A percentile compares a stretch with the other conserved stretches of the same genome.
phyloP scores from a whole-genome alignment of 306 rosid genomes.

The Biancaea sappan region DNA sequence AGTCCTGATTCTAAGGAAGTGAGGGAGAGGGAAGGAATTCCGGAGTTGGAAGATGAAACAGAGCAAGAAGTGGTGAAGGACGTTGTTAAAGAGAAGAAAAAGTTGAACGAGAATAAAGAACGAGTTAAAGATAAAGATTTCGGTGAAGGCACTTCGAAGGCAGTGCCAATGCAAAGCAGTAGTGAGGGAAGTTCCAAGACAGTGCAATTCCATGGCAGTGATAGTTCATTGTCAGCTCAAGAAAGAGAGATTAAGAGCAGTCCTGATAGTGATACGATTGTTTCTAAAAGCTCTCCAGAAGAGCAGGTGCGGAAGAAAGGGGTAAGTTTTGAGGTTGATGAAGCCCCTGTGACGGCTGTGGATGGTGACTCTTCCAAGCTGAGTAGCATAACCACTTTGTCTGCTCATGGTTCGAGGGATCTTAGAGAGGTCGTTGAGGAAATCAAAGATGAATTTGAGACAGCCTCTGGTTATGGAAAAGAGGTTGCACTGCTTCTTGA shows the following conservation, averaged over 20 bases:
- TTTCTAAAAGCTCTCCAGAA: constrained; percentile 50
- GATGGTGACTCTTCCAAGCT: constrained; percentile 79
- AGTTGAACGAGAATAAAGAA: constrained; percentile 41
- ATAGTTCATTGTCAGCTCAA: constrained; percentile 43
- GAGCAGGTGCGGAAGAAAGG: constrained; percentile 62
- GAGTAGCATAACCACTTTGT: constrained; percentile 78
- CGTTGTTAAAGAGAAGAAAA: constrained; percentile 47
- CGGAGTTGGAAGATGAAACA: constrained; percentile 92
- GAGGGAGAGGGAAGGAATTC: constrained; percentile 96
- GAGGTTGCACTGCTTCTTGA: constrained; percentile 93
- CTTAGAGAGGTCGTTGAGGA: constrained; percentile 84
- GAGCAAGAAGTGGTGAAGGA: constrained; percentile 64
- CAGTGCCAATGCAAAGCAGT: constrained; percentile 50
- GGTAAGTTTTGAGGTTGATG: constrained; percentile 82
- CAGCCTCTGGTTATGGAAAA: constrained; percentile 76
- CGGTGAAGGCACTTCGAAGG: constrained; percentile 80
- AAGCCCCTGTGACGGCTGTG: constrained; percentile 36
- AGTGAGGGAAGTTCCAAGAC: constrained; percentile 68
- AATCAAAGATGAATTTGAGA: constrained; percentile 83
- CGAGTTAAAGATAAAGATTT: constrained; percentile 37
- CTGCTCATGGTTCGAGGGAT: constrained; percentile 75
- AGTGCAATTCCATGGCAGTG: constrained; percentile 54
- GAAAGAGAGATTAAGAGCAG: constrained; percentile 65
- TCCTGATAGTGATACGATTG: constrained; percentile 62
- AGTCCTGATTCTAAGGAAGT: constrained; percentile 95